A percentile compares a stretch with the other conserved stretches of the same genome.
These are phyloP conservation scores for Yamadazyma philogaea DNA, from an alignment of 805 yeast genomes.

Conservation along the genomic window DNA sequence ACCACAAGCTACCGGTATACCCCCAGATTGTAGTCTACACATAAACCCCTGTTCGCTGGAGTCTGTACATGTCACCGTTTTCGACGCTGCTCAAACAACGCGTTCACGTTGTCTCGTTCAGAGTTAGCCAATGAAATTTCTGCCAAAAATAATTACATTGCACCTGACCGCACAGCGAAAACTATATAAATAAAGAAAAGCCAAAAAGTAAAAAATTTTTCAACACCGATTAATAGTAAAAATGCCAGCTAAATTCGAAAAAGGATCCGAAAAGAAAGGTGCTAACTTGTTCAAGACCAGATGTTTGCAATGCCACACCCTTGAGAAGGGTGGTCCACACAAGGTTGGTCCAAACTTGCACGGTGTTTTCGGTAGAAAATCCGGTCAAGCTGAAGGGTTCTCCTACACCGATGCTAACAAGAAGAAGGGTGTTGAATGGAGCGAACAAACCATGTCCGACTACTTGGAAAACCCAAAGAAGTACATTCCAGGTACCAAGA, in stretches of 20 bases:
- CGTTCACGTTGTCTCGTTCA: not conserved
- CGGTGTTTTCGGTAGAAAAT: slow-evolving; percentile 88
- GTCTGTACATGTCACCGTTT: not conserved
- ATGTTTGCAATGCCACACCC: slow-evolving; percentile 98
- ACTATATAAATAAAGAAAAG: slow-evolving; percentile 4
- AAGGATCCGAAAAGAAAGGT: slow-evolving; percentile 69
- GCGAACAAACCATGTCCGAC: slow-evolving; percentile 82
- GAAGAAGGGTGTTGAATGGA: slow-evolving; percentile 90
- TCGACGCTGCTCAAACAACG: not conserved
- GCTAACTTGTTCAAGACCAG: slow-evolving; percentile 98
- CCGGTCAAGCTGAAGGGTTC: slow-evolving; percentile 91
- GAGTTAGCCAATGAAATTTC: slow-evolving; percentile 7
- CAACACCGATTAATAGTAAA: slow-evolving; percentile 3
- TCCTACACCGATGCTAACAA: slow-evolving; percentile 98
- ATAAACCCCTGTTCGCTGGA: no score
- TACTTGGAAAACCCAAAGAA: slow-evolving; percentile 99
- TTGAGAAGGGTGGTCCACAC: slow-evolving; percentile 93
- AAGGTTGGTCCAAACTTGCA: slow-evolving; percentile 99
- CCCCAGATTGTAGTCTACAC: no score
- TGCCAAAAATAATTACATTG: slow-evolving; percentile 8
- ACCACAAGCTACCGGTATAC: no score
- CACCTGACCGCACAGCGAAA: slow-evolving; percentile 5
- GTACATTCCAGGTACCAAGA: slow-evolving; percentile 99
- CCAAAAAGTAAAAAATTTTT: slow-evolving; percentile 1
- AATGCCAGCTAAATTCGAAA: slow-evolving; percentile 47